Evolutionary conservation across 176 grass and related monocot genomes (phyloP), one percentile per base, ranked within the genome.

Genomic region (Thinopyrum elongatum): DNA sequence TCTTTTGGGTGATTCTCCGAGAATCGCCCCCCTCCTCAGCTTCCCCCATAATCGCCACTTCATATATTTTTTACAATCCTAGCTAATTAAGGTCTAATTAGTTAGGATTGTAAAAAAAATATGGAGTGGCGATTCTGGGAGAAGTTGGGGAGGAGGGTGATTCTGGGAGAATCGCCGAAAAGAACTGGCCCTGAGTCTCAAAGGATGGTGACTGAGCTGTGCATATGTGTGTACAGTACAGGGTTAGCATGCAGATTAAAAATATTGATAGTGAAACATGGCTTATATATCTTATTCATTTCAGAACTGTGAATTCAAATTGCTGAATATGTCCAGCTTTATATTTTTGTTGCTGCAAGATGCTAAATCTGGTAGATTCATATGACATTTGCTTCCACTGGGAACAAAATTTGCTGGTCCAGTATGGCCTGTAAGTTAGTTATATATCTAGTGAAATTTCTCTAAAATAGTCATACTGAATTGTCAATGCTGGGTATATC

Each of bases 361-460:
- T 70, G 57, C 82, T 76, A 39, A 26, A 83, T 72, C 13, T 36
- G 33, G 26, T 74, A 41, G 65, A 68, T 13, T 83, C 11, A 66
- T 53, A 36, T 81, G 39, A 38, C 62, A 84, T 47, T 84, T 26
- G 13, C 27, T 75, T 76, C 82, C 19, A 62, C 35, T 30, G 26
- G 9, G 10, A 68, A 68, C 14, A 21, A 28, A 14, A 9, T 60
- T 39, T 41, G 5, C 4, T 22, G 27, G 26, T 4, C 68, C 10
- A 29, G 14, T 58, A 10, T 25, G 27, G 10, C 7, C 44, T 25
- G 10, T 42, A 33, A 6, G 25, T 34, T 83, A 26, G 67, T 22
- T 29, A 42, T 13, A 26, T 82, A 4, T 3, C 22, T 38, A 21
- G 14, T 82, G 51, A 70, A 27, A 30, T 70, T 70, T 39, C n/a